Evolutionary conservation across 129 eudicot genomes (phyloP).

Genomic region (Helichrysum umbraculigerum): DNA sequence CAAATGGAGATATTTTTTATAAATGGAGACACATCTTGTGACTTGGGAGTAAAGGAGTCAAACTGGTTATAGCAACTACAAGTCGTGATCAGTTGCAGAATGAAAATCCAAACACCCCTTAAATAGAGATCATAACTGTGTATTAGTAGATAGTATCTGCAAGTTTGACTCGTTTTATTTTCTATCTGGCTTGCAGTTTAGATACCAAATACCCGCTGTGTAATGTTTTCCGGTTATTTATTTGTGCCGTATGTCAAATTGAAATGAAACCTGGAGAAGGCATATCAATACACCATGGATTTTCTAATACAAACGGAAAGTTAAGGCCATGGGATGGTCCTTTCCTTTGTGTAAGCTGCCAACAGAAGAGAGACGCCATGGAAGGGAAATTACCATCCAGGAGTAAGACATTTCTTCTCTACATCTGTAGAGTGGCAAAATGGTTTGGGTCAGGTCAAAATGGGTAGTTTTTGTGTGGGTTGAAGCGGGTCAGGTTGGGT

Average conservation of each 20-base stretch:
- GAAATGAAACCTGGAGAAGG: constrained; percentile 99
- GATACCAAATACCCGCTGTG: constrained; percentile 88
- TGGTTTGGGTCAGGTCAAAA: not conserved
- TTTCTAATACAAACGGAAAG: constrained; percentile 43
- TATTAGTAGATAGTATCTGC: not conserved
- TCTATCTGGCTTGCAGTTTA: constrained; percentile 50
- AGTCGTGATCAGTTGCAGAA: not conserved
- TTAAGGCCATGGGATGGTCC: constrained; percentile 99
- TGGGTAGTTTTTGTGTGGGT: not conserved
- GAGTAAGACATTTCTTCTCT: constrained; percentile 35
- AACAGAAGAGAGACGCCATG: constrained; percentile 95
- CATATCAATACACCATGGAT: constrained; percentile 72
- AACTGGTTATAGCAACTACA: not conserved
- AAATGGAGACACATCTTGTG: not conserved
- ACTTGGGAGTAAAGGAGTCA: not conserved
- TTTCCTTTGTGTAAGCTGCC: constrained; percentile 87
- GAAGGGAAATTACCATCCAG: constrained; percentile 85
- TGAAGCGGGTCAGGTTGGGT: not conserved
- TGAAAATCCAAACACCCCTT: not conserved
- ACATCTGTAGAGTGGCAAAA: not conserved
- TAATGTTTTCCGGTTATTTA: constrained; percentile 86
- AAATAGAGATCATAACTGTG: not conserved
- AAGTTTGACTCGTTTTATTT: not conserved
- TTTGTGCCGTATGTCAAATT: constrained; percentile 88
- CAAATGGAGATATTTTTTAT: too few relatives aligned